Percentiles rank a stretch among this genome's conserved stretches.
Conservation (phyloP, 192 early-diverging fungal species). For the Dissophora globulifera region DNA sequence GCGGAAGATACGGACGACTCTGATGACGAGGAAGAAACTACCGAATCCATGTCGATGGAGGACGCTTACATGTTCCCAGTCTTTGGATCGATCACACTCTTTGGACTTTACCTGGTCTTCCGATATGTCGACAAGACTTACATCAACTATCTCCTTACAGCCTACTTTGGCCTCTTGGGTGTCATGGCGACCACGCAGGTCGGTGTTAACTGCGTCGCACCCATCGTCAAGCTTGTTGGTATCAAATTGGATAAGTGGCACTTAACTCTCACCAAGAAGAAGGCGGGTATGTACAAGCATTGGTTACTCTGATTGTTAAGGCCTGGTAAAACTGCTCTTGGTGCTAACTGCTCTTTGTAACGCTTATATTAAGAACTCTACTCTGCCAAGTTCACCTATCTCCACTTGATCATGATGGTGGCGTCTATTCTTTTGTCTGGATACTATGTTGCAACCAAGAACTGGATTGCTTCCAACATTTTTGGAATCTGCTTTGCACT, state of each 20-base stretch:
- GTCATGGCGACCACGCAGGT: constrained; percentile 78
- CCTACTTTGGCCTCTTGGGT: constrained; percentile 89
- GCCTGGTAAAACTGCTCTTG: background rate
- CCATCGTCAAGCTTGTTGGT: constrained; percentile 48
- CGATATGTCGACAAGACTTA: constrained; percentile 86
- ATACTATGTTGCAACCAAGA: constrained; percentile 86
- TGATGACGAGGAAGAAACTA: constrained; percentile 69
- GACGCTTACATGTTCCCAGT: constrained; percentile 96
- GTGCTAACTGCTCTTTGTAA: background rate
- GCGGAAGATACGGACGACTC: constrained; percentile 70
- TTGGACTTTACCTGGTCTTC: constrained; percentile 89
- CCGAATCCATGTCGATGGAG: constrained; percentile 82
- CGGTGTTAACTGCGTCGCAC: constrained; percentile 61
- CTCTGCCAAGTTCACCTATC: constrained; percentile 66
- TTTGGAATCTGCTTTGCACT: constrained; percentile 89
- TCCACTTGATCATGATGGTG: constrained; percentile 72
- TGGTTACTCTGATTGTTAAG: background rate
- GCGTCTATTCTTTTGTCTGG: constrained; percentile 69
- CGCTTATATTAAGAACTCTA: constrained; percentile 58
- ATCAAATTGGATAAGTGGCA: constrained; percentile 78
- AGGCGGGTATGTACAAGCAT: constrained; percentile 62
- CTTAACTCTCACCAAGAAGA: constrained; percentile 70
- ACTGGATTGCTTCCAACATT: constrained; percentile 93
- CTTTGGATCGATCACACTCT: constrained; percentile 84
- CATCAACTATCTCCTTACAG: constrained; percentile 84